A percentile compares a stretch with the other conserved stretches of the same genome.
Evolutionary conservation across 2,329 filamentous ascomycete genomes (phyloP).

Genomic region (Lithohypha guttulata): DNA sequence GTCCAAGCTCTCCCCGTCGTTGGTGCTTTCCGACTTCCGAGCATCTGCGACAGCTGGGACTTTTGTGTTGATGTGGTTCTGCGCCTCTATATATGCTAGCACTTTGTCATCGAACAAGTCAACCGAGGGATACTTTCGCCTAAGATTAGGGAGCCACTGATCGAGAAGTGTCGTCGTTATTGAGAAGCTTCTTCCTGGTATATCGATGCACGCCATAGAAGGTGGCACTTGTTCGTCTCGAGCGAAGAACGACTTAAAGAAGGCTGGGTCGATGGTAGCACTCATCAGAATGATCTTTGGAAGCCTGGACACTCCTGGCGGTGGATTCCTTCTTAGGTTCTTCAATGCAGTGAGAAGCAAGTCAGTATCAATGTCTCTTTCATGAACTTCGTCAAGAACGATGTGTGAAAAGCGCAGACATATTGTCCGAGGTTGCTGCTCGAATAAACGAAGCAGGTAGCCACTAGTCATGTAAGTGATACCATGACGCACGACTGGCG

Average conservation of each 20-base stretch:
- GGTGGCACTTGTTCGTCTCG: background rate
- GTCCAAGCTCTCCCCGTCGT: background rate
- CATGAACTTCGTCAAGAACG: conserved; percentile 91
- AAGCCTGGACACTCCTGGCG: conserved; percentile 41
- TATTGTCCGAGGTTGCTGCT: conserved; percentile 78
- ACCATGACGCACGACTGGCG: conserved; percentile 66
- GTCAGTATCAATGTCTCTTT: conserved; percentile 90
- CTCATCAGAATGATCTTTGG: conserved; percentile 95
- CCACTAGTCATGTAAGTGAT: conserved; percentile 61
- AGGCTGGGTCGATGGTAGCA: conserved; percentile 84
- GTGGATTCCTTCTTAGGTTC: conserved; percentile 58
- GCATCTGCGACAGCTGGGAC: background rate
- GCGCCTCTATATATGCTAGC: background rate
- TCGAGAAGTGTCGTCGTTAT: conserved; percentile 80
- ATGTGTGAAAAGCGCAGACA: conserved; percentile 57
- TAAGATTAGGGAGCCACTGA: conserved; percentile 48
- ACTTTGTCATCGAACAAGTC: background rate
- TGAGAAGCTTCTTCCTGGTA: conserved; percentile 85
- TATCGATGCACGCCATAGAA: conserved; percentile 60
- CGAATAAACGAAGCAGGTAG: conserved; percentile 95
- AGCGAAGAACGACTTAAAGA: conserved; percentile 82
- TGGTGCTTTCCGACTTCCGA: too few relatives aligned
- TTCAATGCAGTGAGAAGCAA: conserved; percentile 87
- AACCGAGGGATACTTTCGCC: background rate
- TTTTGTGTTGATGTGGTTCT: background rate